Evolutionary conservation across 768 basidiomycete species (phyloP).

Genomic region (Glaciozyma antarctica): DNA sequence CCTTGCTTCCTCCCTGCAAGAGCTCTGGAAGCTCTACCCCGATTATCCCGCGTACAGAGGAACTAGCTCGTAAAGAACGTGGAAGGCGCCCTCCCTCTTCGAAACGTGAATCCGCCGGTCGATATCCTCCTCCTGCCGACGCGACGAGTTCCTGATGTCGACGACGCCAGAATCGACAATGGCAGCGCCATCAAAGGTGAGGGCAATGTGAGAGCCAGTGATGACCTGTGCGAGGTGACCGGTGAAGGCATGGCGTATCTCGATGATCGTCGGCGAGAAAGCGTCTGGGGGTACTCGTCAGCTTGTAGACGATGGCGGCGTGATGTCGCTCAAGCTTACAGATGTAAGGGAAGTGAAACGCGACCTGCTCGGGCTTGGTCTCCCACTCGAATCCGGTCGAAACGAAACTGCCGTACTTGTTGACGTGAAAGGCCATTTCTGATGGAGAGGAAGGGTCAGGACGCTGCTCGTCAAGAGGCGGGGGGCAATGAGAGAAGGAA

Average conservation of each 20-base stretch:
- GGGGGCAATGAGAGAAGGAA: background rate
- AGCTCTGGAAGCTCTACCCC: too few relatives aligned
- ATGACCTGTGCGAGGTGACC: slow-evolving; percentile 75
- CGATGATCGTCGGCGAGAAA: slow-evolving; percentile 33
- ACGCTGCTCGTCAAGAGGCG: background rate
- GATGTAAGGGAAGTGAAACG: slow-evolving; percentile 79
- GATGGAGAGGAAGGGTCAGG: background rate
- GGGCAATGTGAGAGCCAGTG: slow-evolving; percentile 66
- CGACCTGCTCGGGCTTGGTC: slow-evolving; percentile 76
- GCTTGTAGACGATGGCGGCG: slow-evolving; percentile 55
- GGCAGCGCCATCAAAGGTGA: slow-evolving; percentile 69
- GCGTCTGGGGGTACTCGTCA: slow-evolving; percentile 9
- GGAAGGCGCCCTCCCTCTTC: slow-evolving; percentile 14
- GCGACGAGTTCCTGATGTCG: background rate
- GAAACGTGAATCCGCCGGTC: slow-evolving; percentile 22
- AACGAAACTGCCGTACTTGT: slow-evolving; percentile 58
- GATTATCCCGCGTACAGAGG: background rate
- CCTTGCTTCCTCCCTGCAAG: too few relatives aligned
- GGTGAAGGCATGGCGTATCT: slow-evolving; percentile 44
- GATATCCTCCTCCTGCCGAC: background rate
- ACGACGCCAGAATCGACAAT: slow-evolving; percentile 10
- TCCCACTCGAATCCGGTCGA: slow-evolving; percentile 69
- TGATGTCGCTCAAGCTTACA: slow-evolving; percentile 5
- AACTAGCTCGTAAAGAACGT: slow-evolving; percentile 20
- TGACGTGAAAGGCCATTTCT: slow-evolving; percentile 75